Conservation (phyloP, 495 filamentous ascomycete genomes). For the Daldinia vernicosa region DNA sequence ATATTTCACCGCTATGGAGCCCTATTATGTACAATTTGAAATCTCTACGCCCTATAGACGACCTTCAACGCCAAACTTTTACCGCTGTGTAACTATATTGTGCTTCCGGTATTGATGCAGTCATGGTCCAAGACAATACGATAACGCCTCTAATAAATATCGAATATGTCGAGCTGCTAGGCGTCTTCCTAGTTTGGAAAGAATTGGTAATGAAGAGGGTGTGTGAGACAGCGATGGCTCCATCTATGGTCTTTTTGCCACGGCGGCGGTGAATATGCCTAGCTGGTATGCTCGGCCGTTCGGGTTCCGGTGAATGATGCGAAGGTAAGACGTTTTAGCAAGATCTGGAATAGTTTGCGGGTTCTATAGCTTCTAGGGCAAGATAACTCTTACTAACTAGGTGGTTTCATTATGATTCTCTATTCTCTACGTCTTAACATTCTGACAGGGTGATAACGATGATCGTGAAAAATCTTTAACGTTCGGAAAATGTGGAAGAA, state of each 20-base stretch:
- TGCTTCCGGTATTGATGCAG: slow-evolving; percentile 8
- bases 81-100: slow-evolving; percentile 17
- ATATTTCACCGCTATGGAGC: slow-evolving; percentile 1
- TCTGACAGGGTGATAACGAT: not conserved
- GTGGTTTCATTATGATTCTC: not conserved
- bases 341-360: not conserved
- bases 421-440: not conserved
- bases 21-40: not conserved
- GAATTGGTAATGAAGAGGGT: not conserved
- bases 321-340: not conserved
- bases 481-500: not conserved
- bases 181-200: slow-evolving; percentile 11
- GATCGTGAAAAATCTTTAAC: not conserved
- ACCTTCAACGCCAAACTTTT: slow-evolving; percentile 11
- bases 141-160: not conserved
- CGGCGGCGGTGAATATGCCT: slow-evolving; percentile 22
- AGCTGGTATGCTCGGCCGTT: not conserved
- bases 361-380: not conserved
- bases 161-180: not conserved
- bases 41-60: slow-evolving; percentile 14
- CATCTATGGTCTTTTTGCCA: slow-evolving; percentile 19
- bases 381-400: not conserved
- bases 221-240: slow-evolving; percentile 6
- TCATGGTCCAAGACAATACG: not conserved
- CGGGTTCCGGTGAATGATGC: not conserved